Evolutionary conservation across 2,329 filamentous ascomycete species (phyloP), one percentile per base, ranked within the genome.

Genomic region (Alternaria brassicae): DNA sequence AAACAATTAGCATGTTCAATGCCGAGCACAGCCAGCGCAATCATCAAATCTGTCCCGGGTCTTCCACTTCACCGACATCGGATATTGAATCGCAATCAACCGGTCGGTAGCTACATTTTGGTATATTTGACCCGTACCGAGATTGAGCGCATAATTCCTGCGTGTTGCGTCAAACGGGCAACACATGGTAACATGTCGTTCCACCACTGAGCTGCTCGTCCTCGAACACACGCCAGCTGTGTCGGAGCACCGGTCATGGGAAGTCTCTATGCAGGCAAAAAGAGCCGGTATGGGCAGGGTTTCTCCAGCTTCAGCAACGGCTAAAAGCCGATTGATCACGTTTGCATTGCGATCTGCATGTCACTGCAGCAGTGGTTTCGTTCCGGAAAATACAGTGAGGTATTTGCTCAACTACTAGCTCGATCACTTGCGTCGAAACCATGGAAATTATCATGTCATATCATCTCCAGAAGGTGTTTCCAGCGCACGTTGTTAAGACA

Each of bases 61-160:
- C 62, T 58, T 41, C 49, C 28, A 53, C 48, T n/a, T 36, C 49
- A 48, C 55, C 57, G 66, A 65, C 61, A 61, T 58, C 30, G 48
- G 53, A 60, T 62, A 65, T 71, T 70, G 58, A 62, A 50, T 57
- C 60, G 56, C 60, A 72, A 71, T 74, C 71, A 74, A 53, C 71
- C 72, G 69, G 56, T 60, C 41, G 55, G 53, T 53, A 62, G 40
- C 41, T 34, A 28, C 17, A 19, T 27, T 53, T 60, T 60, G 51
- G 61, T 41, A 27, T 36, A 32, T 7, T 10, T n/a, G 15, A 30
- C 37, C 45, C 25, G 39, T 36, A 48, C 32, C 52, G 28, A 49
- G 40, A 30, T 49, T 28, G 23, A 37, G 5, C 50, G 23, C 52
- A 45, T 36, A n/a, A 21, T 37, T 40, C 21, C 17, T 28, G 25